These are phyloP conservation scores for Alternaria sp. DNA, from an alignment of 2,329 filamentous ascomycete species.

Conservation along the genomic window DNA sequence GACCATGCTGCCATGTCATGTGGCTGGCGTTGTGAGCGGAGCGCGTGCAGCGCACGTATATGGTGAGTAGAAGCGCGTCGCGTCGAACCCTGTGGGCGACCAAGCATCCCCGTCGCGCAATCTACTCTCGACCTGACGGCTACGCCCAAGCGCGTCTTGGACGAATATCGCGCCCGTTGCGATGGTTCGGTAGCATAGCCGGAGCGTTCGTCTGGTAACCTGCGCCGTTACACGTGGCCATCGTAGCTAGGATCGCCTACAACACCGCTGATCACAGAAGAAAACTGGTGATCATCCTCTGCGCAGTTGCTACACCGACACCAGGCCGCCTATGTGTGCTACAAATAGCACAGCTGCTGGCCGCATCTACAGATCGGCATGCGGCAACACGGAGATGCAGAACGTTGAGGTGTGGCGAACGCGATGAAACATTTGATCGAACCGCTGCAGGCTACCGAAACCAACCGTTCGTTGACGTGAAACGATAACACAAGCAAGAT, in stretches of 20 bases:
- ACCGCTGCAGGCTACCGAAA: conserved; percentile 39
- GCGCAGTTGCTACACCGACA: conserved; percentile 22
- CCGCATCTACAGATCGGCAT: conserved; percentile 29
- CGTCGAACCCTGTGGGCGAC: conserved; percentile 12
- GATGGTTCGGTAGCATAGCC: conserved; percentile 39
- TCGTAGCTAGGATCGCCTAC: conserved; percentile 17
- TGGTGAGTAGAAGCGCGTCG: conserved; percentile 12
- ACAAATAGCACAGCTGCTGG: conserved; percentile 30
- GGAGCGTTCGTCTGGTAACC: conserved; percentile 24
- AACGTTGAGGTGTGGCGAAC: conserved; percentile 28
- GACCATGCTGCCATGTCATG: conserved; percentile 13
- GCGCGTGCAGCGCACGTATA: conserved; percentile 17
- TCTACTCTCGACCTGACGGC: background rate
- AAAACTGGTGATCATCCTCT: conserved; percentile 4
- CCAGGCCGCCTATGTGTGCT: conserved; percentile 35
- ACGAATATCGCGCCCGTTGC: conserved; percentile 24
- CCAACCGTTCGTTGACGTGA: conserved; percentile 32
- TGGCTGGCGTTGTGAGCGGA: conserved; percentile 12
- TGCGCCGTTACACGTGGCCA: conserved; percentile 32
- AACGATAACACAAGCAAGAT: conserved; percentile 30
- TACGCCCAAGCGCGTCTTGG: conserved; percentile 14
- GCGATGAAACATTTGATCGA: conserved; percentile 36
- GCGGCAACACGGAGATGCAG: conserved; percentile 28
- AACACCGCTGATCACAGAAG: conserved; percentile 20
- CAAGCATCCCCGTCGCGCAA: conserved; percentile 5